A percentile compares a stretch with the other conserved stretches of the same genome.
Conservation (phyloP, 176 grass and related monocot genomes). For the Aegilops sharonensis region DNA sequence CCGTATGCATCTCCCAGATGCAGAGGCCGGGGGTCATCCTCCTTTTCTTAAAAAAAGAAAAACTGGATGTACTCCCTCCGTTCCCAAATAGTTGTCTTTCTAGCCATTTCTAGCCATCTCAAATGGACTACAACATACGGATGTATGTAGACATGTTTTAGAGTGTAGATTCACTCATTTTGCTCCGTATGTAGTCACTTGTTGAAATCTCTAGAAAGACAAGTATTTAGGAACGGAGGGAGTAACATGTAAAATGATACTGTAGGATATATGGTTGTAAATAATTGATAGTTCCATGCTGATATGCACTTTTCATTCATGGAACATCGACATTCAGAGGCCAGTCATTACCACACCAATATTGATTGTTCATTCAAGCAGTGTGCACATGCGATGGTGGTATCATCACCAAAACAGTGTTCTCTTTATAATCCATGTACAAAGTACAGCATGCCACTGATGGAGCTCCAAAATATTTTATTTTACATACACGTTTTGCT, state of each 20-base stretch:
- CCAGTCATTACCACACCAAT: neutral
- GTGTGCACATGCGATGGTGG: neutral
- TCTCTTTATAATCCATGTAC: conserved; percentile 1
- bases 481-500: conserved; percentile 1
- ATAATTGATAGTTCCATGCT: neutral
- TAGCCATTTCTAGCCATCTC: too few relatives aligned
- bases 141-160: too few relatives aligned
- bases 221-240: too few relatives aligned
- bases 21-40: too few relatives aligned
- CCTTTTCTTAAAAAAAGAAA: too few relatives aligned
- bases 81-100: too few relatives aligned
- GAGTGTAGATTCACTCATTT: too few relatives aligned
- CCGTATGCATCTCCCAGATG: too few relatives aligned
- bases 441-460: neutral
- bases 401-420: neutral
- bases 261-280: neutral
- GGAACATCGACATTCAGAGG: neutral
- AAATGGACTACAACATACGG: too few relatives aligned
- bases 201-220: too few relatives aligned
- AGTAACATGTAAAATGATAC: neutral
- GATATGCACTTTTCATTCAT: neutral
- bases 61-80: too few relatives aligned
- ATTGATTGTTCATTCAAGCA: neutral
- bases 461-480: neutral
- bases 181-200: too few relatives aligned